A percentile compares a stretch with the other conserved stretches of the same genome.
Evolutionary conservation across 108 stramenopile species (phyloP).

Genomic region (Halocafeteria seosinensis): DNA sequence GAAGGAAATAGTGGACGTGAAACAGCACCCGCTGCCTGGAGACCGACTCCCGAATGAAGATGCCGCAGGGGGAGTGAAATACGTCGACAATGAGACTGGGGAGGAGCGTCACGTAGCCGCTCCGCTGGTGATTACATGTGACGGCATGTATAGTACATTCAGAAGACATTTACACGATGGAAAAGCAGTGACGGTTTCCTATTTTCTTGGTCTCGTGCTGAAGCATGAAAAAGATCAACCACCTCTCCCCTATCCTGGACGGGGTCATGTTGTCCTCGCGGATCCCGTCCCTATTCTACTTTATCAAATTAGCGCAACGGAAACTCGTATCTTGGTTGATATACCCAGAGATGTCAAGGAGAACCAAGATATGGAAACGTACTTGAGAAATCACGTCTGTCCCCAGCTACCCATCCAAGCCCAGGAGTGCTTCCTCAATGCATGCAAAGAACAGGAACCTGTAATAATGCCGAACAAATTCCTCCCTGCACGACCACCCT

Average conservation of each 20-base stretch:
- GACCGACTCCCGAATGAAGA: neutral
- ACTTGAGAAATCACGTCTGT: slow-evolving; percentile 3
- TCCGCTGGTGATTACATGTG: slow-evolving; percentile 25
- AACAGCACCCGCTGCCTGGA: slow-evolving; percentile 7
- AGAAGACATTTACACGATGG: slow-evolving; percentile 3
- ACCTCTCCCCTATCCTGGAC: slow-evolving; percentile 28
- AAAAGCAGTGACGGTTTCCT: slow-evolving; percentile 14
- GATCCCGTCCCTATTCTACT: slow-evolving; percentile 28
- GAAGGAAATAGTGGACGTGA: neutral
- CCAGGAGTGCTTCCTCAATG: slow-evolving; percentile 13
- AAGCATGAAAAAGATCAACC: slow-evolving; percentile 14
- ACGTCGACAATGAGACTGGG: neutral
- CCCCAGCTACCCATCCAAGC: slow-evolving; percentile 21
- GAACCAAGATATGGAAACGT: neutral
- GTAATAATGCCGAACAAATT: slow-evolving; percentile 27
- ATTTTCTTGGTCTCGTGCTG: slow-evolving; percentile 27
- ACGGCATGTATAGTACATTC: slow-evolving; percentile 24
- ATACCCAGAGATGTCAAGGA: slow-evolving; percentile 13
- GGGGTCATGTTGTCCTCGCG: slow-evolving; percentile 28
- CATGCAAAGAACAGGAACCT: slow-evolving; percentile 18
- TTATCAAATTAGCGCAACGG: slow-evolving; percentile 30
- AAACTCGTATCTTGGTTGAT: slow-evolving; percentile 30
- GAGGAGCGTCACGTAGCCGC: slow-evolving; percentile 11
- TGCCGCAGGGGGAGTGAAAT: neutral
- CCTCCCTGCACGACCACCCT: slow-evolving; percentile 10